These are phyloP conservation scores for Claviceps arundinis DNA, from an alignment of 2,329 filamentous ascomycete species.

Conservation along the genomic window DNA sequence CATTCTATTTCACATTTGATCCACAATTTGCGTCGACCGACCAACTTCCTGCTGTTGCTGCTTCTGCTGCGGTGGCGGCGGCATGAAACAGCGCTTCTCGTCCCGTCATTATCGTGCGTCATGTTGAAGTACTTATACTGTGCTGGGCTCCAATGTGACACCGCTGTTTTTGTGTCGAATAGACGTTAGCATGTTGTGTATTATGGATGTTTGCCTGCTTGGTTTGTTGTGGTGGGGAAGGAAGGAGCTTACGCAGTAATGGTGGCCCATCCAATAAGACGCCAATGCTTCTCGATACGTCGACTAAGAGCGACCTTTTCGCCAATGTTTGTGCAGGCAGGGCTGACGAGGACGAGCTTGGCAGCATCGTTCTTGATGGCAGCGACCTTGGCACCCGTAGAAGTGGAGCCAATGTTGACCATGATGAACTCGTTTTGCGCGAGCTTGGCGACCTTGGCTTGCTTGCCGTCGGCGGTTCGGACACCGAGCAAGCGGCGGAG, in stretches of 20 bases:
- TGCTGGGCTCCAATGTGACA: conserved; percentile 40
- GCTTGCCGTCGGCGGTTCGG: conserved; percentile 95
- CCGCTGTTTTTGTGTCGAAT: conserved; percentile 23
- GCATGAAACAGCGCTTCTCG: conserved; percentile 3
- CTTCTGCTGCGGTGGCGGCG: background rate
- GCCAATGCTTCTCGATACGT: conserved; percentile 99
- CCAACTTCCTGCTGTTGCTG: background rate
- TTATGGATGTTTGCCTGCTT: background rate
- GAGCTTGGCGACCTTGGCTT: conserved; percentile 97
- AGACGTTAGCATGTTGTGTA: background rate
- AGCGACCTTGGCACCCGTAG: conserved; percentile 91
- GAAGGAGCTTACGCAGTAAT: conserved; percentile 48
- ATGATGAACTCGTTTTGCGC: conserved; percentile 98
- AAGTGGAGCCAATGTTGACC: conserved; percentile 98
- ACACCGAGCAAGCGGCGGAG: conserved; percentile 89
- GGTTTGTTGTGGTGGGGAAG: background rate
- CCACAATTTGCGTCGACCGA: background rate
- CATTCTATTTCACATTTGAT: no score
- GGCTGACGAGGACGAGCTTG: conserved; percentile 83
- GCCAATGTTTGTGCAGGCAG: conserved; percentile 90
- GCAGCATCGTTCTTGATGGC: conserved; percentile 97
- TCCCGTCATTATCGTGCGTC: conserved; percentile 3
- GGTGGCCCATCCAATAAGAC: conserved; percentile 82
- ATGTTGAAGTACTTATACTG: conserved; percentile 19
- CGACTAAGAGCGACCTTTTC: conserved; percentile 95